phyloP scores from a whole-genome alignment of 2,329 filamentous ascomycete species.

The Botryotinia calthae region DNA sequence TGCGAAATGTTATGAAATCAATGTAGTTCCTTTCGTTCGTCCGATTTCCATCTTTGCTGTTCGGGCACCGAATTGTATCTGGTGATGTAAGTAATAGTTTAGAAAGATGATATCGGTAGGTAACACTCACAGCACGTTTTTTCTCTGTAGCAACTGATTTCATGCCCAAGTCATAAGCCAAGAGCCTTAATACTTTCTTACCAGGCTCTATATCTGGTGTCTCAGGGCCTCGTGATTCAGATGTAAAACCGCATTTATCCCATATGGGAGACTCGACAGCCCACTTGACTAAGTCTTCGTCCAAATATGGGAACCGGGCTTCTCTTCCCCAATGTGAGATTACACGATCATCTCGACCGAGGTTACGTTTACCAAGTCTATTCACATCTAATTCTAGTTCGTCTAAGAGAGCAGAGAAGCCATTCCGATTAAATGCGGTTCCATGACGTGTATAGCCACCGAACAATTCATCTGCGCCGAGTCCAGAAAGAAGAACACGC shows the following conservation, averaged over 20 bases:
- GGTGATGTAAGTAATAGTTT: constrained; percentile 18
- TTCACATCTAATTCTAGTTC: constrained; percentile 84
- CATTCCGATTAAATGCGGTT: constrained; percentile 67
- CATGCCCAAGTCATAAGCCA: constrained; percentile 75
- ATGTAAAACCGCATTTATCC: constrained; percentile 83
- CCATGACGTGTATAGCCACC: constrained; percentile 87
- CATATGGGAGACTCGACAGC: constrained; percentile 71
- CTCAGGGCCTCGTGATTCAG: constrained; percentile 32
- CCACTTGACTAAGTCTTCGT: constrained; percentile 82
- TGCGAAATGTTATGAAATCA: constrained; percentile 45
- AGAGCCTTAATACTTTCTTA: constrained; percentile 75
- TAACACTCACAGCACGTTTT: constrained; percentile 73
- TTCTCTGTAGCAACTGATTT: constrained; percentile 73
- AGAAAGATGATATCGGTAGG: neutral
- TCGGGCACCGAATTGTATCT: constrained; percentile 80
- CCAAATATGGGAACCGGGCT: constrained; percentile 84
- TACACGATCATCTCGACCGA: constrained; percentile 89
- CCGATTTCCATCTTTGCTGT: constrained; percentile 80
- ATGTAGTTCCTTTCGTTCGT: constrained; percentile 65
- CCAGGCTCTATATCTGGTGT: constrained; percentile 61
- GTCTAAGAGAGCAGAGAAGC: constrained; percentile 69
- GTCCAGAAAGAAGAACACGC: constrained; percentile 82
- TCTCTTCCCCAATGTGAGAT: constrained; percentile 89
- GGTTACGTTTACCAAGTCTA: constrained; percentile 86
- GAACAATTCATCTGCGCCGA: constrained; percentile 95